These are phyloP conservation scores for Malus hybrid DNA, from an alignment of 331 rosid species.

Conservation along the genomic window DNA sequence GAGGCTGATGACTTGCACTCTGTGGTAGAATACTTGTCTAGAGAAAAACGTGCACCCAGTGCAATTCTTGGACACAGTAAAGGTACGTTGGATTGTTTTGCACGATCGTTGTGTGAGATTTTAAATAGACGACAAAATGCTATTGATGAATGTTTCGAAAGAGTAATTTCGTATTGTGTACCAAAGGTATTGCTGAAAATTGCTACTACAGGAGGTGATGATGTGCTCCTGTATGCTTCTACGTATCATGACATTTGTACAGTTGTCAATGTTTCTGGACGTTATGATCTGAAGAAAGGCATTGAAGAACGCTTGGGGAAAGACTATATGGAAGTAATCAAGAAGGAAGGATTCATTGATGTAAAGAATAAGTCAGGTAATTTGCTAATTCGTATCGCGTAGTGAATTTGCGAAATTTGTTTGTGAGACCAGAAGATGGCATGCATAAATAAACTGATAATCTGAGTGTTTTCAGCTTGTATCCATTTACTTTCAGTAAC, in stretches of 20 bases:
- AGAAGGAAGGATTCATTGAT: constrained; percentile 50
- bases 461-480: too few species aligned
- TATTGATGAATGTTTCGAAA: neutral
- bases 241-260: constrained; percentile 37
- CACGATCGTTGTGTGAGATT: neutral
- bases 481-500: too few species aligned
- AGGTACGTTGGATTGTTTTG: constrained; percentile 41
- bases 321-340: constrained; percentile 42
- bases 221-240: constrained; percentile 56
- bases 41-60: constrained; percentile 35
- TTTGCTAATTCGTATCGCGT: neutral
- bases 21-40: constrained; percentile 50
- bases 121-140: constrained; percentile 13
- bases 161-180: neutral
- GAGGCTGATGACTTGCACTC: constrained; percentile 71
- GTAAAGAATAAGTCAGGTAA: constrained; percentile 44
- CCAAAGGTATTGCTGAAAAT: neutral
- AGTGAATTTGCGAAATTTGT: neutral
- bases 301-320: constrained; percentile 45
- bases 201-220: constrained; percentile 47
- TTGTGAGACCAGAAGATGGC: neutral
- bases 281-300: constrained; percentile 55
- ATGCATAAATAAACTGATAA: too few species aligned
- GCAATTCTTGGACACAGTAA: constrained; percentile 75
- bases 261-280: constrained; percentile 64